These are phyloP conservation scores for Themeda triandra DNA, from an alignment of 176 grass and related monocot species.

Conservation along the genomic window DNA sequence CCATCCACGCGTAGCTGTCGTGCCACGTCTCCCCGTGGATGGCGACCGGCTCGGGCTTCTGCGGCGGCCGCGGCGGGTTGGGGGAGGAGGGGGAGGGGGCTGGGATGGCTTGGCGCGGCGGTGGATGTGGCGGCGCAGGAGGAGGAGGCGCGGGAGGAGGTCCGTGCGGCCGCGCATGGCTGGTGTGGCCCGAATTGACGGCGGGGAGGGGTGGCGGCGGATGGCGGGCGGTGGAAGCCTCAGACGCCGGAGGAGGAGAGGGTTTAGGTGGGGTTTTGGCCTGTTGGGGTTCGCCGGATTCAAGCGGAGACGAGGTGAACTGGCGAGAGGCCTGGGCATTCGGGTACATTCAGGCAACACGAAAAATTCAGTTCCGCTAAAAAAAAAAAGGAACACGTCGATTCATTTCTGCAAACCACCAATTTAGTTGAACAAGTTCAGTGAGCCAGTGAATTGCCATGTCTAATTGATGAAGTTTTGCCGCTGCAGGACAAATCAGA, in stretches of 20 bases:
- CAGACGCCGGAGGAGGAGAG: background rate
- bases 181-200: background rate
- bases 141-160: slow-evolving; percentile 36
- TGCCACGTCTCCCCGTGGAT: slow-evolving; percentile 61
- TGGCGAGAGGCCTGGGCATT: too few species aligned
- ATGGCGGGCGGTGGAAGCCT: background rate
- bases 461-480: too few species aligned
- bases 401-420: too few species aligned
- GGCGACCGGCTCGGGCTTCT: slow-evolving; percentile 50
- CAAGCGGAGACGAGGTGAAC: background rate
- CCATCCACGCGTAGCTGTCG: slow-evolving; percentile 79
- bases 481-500: too few species aligned
- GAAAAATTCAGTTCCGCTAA: too few species aligned
- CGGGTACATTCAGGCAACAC: too few species aligned
- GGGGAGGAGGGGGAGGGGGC: slow-evolving; percentile 14
- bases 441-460: too few species aligned
- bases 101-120: slow-evolving; percentile 20
- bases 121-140: slow-evolving; percentile 33
- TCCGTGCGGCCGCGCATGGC: slow-evolving; percentile 33
- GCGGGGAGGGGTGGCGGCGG: background rate
- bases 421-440: too few species aligned
- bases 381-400: too few species aligned
- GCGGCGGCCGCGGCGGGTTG: slow-evolving; percentile 42
- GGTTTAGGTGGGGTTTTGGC: slow-evolving; percentile 36
- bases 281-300: slow-evolving; percentile 16